A percentile compares a stretch with the other conserved stretches of the same genome.
phyloP scores from a whole-genome alignment of 345 rosid species.

The Populus euphratica region DNA sequence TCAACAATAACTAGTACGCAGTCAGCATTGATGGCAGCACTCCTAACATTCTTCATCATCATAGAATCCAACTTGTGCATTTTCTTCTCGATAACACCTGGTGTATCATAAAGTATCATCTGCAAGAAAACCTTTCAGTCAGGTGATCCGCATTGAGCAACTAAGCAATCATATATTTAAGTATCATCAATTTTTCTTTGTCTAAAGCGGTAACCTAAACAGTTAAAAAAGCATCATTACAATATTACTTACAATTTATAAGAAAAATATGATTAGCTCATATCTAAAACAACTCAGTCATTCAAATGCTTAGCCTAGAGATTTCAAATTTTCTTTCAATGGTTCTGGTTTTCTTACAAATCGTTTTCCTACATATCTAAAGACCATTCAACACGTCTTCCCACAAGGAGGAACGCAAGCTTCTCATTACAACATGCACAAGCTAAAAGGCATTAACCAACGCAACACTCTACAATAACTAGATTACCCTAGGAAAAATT shows the following conservation, averaged over 20 bases:
- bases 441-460: neutral
- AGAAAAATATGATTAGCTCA: neutral
- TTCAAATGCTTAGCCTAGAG: neutral
- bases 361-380: neutral
- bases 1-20: constrained; percentile 83
- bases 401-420: neutral
- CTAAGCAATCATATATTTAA: neutral
- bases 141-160: neutral
- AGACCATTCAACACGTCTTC: neutral
- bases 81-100: constrained; percentile 91
- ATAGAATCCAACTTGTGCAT: constrained; percentile 94
- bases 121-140: constrained; percentile 29
- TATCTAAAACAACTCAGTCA: neutral
- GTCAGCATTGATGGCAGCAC: constrained; percentile 82
- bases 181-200: neutral
- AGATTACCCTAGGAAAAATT: too few species aligned
- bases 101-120: constrained; percentile 93
- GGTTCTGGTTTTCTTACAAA: neutral
- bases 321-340: neutral
- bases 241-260: neutral
- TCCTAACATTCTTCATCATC: constrained; percentile 98
- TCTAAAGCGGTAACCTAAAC: neutral
- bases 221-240: neutral
- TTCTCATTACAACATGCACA: neutral
- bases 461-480: neutral